phyloP scores from a whole-genome alignment of 441 rosid genomes.

The Gossypium davidsonii region DNA sequence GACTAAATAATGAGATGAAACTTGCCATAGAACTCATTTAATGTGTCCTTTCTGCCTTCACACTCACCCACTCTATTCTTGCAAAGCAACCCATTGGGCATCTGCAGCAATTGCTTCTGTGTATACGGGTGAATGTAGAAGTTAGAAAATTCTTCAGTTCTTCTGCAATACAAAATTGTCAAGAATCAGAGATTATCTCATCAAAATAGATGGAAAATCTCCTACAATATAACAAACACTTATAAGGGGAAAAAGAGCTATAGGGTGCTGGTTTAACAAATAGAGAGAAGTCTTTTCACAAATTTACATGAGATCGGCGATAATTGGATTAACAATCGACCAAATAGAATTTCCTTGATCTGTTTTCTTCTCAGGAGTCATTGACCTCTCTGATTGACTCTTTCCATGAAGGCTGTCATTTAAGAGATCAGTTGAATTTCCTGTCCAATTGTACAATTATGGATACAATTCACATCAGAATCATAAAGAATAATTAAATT shows the following conservation, averaged over 20 bases:
- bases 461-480: background rate
- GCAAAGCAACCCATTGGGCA: slow-evolving; percentile 29
- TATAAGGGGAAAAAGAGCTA: background rate
- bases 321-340: slow-evolving; percentile 23
- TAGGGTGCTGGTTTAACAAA: background rate
- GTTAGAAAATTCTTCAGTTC: slow-evolving; percentile 32
- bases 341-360: slow-evolving; percentile 24
- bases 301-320: slow-evolving; percentile 49
- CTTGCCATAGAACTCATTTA: slow-evolving; percentile 28
- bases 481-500: background rate
- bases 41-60: slow-evolving; percentile 22
- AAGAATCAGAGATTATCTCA: background rate
- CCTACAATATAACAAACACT: slow-evolving; percentile 2
- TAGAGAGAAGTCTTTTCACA: background rate
- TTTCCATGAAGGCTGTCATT: slow-evolving; percentile 31
- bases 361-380: slow-evolving; percentile 22
- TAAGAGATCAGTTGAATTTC: slow-evolving; percentile 30
- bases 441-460: slow-evolving; percentile 19
- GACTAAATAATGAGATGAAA: background rate
- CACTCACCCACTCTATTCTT: slow-evolving; percentile 20
- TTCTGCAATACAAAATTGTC: slow-evolving; percentile 35
- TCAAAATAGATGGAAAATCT: background rate
- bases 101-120: slow-evolving; percentile 37
- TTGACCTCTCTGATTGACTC: slow-evolving; percentile 24
- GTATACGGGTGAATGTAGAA: slow-evolving; percentile 53